Base-by-base conservation (phyloP, 2,329 filamentous ascomycete species). In the Aspergillus thermomutatus region DNA sequence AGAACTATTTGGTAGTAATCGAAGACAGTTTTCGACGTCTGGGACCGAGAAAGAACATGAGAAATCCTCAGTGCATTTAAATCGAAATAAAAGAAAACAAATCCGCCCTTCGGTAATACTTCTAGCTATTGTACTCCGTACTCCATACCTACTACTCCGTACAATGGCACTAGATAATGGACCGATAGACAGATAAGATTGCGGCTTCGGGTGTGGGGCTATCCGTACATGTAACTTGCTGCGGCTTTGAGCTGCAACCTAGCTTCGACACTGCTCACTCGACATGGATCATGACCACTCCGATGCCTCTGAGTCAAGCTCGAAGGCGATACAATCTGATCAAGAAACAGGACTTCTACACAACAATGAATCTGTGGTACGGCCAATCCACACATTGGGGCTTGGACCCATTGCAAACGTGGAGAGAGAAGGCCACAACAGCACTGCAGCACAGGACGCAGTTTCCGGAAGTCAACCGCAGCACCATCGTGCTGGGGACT, bases 261-360 rank as follows among this genome's bases (percentile, higher is more conserved):
- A 5, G 26, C 25, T 26, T 43, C 51, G 34, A 52, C 57, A 46
- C 49, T 54, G 54, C 53, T 52, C 56, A 55, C 52, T 60, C 64
- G 71, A 63, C 40, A 73, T 74, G 71, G 67, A 68, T 56, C 61
- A 71, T 69, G 68, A 56, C 55, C 50, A 52, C 50, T 60, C 61
- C 47, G 61, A 63, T 50, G 56, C 61, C 37, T 65, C 63, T 45
- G 60, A 63, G 49, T 63, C 64, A 49, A 67, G 57, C 55, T 56
- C 56, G 45, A 65, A 58, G 45, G 53, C 63, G 37, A 49, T 50
- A 41, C 59, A 58, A 28, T 60, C 63, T 28, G 54, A 55, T 55
- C 50, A 41, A 28, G 61, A 60, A 25, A 43, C 53, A 34, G 54
- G 43, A 31, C 53, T 61, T 14, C 57, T 53, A 21, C 59, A 55